Percentiles rank a stretch among this genome's conserved stretches.
Evolutionary conservation across 1,284 basidiomycete genomes (phyloP).

Genomic region (Apiotrichum mycotoxinovorans): DNA sequence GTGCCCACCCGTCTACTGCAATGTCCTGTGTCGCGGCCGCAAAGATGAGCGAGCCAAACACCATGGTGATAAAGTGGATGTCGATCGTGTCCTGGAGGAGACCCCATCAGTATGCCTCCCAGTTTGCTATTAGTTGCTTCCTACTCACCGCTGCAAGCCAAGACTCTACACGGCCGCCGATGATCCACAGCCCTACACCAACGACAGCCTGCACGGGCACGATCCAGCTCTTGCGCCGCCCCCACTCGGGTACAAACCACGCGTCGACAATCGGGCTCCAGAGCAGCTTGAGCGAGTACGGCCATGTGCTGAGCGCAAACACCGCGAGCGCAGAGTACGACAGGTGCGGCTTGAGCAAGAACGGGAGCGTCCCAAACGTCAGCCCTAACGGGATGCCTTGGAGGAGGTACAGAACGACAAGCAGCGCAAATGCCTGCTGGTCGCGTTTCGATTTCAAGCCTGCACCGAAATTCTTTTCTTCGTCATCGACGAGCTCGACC

Average conservation of each 20-base stretch:
- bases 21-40: slow-evolving; percentile 99
- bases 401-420: slow-evolving; percentile 73
- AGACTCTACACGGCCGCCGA: slow-evolving; percentile 73
- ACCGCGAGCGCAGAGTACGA: slow-evolving; percentile 95
- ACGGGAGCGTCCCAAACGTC: slow-evolving; percentile 80
- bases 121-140: too few species aligned
- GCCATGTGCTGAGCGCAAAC: slow-evolving; percentile 91
- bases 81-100: slow-evolving; percentile 68
- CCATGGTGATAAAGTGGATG: slow-evolving; percentile 71
- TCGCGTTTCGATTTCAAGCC: slow-evolving; percentile 54
- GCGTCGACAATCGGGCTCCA: slow-evolving; percentile 99
- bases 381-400: slow-evolving; percentile 90
- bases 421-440: slow-evolving; percentile 76
- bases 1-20: slow-evolving; percentile 97
- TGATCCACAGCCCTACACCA: slow-evolving; percentile 80
- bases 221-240: slow-evolving; percentile 96
- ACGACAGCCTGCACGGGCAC: slow-evolving; percentile 93
- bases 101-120: neutral
- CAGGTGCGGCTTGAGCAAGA: slow-evolving; percentile 88
- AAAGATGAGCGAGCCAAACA: slow-evolving; percentile 87
- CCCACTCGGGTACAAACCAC: slow-evolving; percentile 66
- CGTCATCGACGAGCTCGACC: slow-evolving; percentile 23
- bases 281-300: slow-evolving; percentile 93
- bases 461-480: slow-evolving; percentile 10
- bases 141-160: slow-evolving; percentile 73